These are phyloP conservation scores for Podospora appendiculata DNA, from an alignment of 495 filamentous ascomycete species.

Conservation along the genomic window DNA sequence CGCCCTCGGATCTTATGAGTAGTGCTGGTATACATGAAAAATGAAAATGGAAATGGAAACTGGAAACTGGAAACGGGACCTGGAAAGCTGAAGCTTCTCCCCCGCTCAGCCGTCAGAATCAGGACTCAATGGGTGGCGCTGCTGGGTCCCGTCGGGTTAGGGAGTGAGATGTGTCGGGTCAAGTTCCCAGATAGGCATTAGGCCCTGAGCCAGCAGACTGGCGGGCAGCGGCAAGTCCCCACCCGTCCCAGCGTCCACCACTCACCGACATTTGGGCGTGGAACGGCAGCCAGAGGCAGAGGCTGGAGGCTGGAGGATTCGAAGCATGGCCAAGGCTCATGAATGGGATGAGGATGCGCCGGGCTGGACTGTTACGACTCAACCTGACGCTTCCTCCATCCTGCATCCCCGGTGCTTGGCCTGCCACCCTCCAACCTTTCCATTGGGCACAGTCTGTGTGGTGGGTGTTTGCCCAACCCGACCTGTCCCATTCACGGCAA, in stretches of 20 bases:
- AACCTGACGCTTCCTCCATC: slow-evolving; percentile 7
- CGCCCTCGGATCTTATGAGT: too few species aligned
- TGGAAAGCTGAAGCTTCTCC: too few species aligned
- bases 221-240: too few species aligned
- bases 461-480: slow-evolving; percentile 13
- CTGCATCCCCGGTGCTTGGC: slow-evolving; percentile 12
- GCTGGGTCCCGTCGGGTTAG: neutral
- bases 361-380: slow-evolving; percentile 11
- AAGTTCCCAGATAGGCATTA: too few species aligned
- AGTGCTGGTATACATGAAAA: too few species aligned
- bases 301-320: slow-evolving; percentile 15
- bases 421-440: neutral
- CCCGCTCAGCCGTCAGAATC: too few species aligned
- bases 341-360: slow-evolving; percentile 8
- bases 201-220: neutral
- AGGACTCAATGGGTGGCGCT: neutral
- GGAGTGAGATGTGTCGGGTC: neutral
- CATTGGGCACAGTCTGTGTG: neutral
- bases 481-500: neutral
- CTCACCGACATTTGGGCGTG: slow-evolving; percentile 24
- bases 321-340: too few species aligned
- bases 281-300: neutral
- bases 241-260: too few species aligned
- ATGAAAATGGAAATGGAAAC: too few species aligned
- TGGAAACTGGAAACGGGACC: too few species aligned